Percentiles rank a stretch among this genome's conserved stretches.
These are phyloP conservation scores for Zea mays DNA, from an alignment of 176 grass and related monocot genomes.

Conservation along the genomic window Zm-B73-REFERENCE-NAM-5.0 NC_050103.1:8391501-8392000, in stretches of 20 bases:
- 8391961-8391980: slow-evolving; percentile 4
- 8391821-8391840: slow-evolving; percentile 9
- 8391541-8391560: slow-evolving; percentile 75
- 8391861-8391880: neutral
- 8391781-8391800: slow-evolving; percentile 63
- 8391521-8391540: slow-evolving; percentile 62
- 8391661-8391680: slow-evolving; percentile 52
- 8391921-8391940: neutral
- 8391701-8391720: slow-evolving; percentile 66
- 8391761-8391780: slow-evolving; percentile 73
- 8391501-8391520: slow-evolving; percentile 45
- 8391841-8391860: neutral
- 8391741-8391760: slow-evolving; percentile 88
- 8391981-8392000: neutral
- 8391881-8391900: neutral
- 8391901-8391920: slow-evolving; percentile 1
- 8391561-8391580: slow-evolving; percentile 87
- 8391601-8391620: slow-evolving; percentile 75
- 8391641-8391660: slow-evolving; percentile 77
- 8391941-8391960: slow-evolving; percentile 9
- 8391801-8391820: slow-evolving; percentile 47
- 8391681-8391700: slow-evolving; percentile 58
- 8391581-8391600: slow-evolving; percentile 60
- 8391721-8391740: slow-evolving; percentile 69
- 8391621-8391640: slow-evolving; percentile 71